These are phyloP conservation scores for Nicotiana attenuata DNA, from an alignment of 257 asterid genomes.

Conservation along the genomic window DNA sequence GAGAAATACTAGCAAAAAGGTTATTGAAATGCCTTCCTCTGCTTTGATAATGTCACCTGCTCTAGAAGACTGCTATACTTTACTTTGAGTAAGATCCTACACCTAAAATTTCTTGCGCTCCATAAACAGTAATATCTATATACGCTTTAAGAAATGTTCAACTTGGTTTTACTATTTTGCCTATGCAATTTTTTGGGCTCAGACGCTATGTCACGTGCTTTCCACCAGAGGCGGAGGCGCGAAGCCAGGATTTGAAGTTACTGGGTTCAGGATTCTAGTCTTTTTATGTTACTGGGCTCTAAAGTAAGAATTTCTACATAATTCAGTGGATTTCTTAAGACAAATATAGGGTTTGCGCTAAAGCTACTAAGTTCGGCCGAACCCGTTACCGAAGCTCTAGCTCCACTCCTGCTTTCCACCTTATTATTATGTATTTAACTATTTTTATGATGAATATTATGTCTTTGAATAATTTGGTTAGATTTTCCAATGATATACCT, in stretches of 20 bases:
- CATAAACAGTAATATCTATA: not conserved
- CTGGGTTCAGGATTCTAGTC: too few species aligned
- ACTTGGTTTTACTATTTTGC: not conserved
- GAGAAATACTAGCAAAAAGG: not conserved
- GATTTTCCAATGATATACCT: not conserved
- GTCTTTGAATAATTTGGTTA: not conserved
- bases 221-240: not conserved
- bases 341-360: too few species aligned
- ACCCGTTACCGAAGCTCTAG: too few species aligned
- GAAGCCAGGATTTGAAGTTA: too few species aligned
- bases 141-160: not conserved
- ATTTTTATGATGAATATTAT: not conserved
- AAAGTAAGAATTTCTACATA: too few species aligned
- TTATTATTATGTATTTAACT: not conserved
- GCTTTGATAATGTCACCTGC: not conserved
- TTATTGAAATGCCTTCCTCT: not conserved
- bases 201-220: not conserved
- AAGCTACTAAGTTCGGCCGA: too few species aligned
- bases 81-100: not conserved
- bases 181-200: not conserved
- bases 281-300: too few species aligned
- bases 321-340: too few species aligned
- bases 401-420: not conserved
- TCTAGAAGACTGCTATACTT: not conserved
- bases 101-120: not conserved